Evolutionary conservation across 2,329 filamentous ascomycete genomes (phyloP), one percentile per base, ranked within the genome.

Genomic region (Colletotrichum karsti): DNA sequence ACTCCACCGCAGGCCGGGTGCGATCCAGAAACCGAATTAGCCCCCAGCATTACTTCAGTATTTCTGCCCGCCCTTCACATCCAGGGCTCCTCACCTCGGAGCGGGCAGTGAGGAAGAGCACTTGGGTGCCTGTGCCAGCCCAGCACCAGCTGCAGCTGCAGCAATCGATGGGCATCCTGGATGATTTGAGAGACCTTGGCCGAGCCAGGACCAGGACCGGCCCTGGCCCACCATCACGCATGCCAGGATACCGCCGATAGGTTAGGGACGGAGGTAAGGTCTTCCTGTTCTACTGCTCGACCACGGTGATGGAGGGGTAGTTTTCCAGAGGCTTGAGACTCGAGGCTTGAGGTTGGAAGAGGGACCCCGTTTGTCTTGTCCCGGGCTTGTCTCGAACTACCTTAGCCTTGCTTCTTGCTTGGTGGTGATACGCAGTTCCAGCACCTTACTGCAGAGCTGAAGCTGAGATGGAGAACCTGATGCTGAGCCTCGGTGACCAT

Each of bases 81-180:
- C n/a, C n/a, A n/a, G n/a, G n/a, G n/a, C n/a, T n/a, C n/a, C n/a
- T n/a, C n/a, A n/a, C n/a, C n/a, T n/a, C n/a, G n/a, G n/a, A n/a
- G n/a, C n/a, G n/a, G n/a, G n/a, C n/a, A n/a, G 33, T 63, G 63
- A 56, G 28, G n/a, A 63, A 33, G 59, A 42, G 58, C 58, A 33
- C 63, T 24, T 35, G 35, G 39, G 18, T 50, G 57, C 63, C 63
- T 66, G 63, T 65, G 63, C 63, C 63, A 61, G 63, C 63, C 59
- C 54, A 22, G 44, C 26, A 41, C 48, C 26, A 50, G 22, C 58
- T 55, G 26, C 18, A 48, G 50, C 48, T 62, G 48, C 60, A n/a
- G 61, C 58, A 44, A 50, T 63, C n/a, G 42, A 30, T 24, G 10
- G n/a, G n/a, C n/a, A n/a, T n/a, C n/a, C n/a, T 60, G 41, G 60